Base-by-base conservation (phyloP, 305 asterid genomes). In the Solanum hybrid region DNA sequence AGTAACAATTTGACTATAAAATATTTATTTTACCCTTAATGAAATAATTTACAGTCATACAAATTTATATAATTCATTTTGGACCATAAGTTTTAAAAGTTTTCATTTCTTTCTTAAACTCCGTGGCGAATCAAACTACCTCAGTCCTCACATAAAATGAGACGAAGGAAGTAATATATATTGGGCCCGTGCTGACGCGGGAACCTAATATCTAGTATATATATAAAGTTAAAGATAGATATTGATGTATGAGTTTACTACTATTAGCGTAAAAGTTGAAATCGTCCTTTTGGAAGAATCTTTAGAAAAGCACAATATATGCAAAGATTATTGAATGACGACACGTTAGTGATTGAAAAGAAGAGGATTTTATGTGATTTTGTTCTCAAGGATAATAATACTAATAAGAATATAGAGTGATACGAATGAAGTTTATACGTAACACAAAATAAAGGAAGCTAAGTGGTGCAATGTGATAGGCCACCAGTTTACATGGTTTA, bases 381-480 rank as follows among this genome's bases (percentile, higher is more conserved):
- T 72, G 91, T 89, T 90, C 92, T 36, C 10, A 77, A 38, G 70
- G 91, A 92, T 92, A 75, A 92, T 92, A 75, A 75, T 29, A 22
- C 3, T 26, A 72, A 75, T 29, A 91, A 88, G 91, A 88, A 89
- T 89, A 88, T 90, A 33, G 73, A n/a, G n/a, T n/a, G n/a, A n/a
- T n/a, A n/a, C n/a, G n/a, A n/a, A n/a, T n/a, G n/a, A n/a, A n/a
- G n/a, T n/a, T 75, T 75, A 24, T 79, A 76, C 17, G 80, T 29
- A 38, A 78, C 85, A 32, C 24, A 32, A 31, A 86, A 73, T 17
- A 81, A 89, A 65, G 33, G 73, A 65, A 51, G 68, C 68, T 41
- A 89, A 33, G 39, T 37, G 6, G 14, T 32, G 14, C 76, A 73
- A 79, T 90, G 61, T 24, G 92, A 86, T 89, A 77, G 92, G 91